A percentile compares a stretch with the other conserved stretches of the same genome.
These are phyloP conservation scores for Asparagopsis taxiformis DNA, from an alignment of 31 red algal genomes.

Conservation along the genomic window DNA sequence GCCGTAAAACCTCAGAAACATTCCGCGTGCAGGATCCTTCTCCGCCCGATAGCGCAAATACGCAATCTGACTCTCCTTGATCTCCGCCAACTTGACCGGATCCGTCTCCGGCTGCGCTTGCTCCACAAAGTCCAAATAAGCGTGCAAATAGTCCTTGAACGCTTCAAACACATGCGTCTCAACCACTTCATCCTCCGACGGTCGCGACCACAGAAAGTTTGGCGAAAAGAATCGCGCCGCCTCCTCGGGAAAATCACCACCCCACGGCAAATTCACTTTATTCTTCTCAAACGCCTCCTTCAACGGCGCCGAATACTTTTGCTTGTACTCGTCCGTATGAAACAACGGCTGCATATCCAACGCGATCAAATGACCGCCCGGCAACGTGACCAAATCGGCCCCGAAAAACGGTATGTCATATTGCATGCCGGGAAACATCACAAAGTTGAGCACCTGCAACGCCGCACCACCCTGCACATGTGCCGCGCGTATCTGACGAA, in stretches of 20 bases:
- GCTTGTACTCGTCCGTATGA: conserved; percentile 74
- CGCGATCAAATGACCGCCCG: conserved; percentile 94
- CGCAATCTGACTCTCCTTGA: conserved; percentile 81
- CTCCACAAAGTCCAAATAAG: conserved; percentile 81
- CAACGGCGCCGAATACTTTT: conserved; percentile 57
- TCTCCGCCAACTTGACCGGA: conserved; percentile 48
- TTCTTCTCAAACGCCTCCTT: conserved; percentile 66
- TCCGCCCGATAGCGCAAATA: conserved; percentile 90
- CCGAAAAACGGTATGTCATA: conserved; percentile 95
- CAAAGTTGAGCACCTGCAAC: conserved; percentile 95
- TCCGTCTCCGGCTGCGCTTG: conserved; percentile 59
- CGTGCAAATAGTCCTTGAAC: conserved; percentile 92
- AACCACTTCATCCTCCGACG: conserved; percentile 75
- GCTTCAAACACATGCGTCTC: conserved; percentile 83
- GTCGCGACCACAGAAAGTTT: conserved; percentile 82
- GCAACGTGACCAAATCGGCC: conserved; percentile 93
- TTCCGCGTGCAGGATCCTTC: conserved; percentile 94
- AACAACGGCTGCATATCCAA: conserved; percentile 98
- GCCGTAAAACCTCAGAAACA: conserved; percentile 95
- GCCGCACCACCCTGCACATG: conserved; percentile 86
- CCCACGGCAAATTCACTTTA: conserved; percentile 78
- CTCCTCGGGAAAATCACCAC: conserved; percentile 93
- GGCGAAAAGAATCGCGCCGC: conserved; percentile 90
- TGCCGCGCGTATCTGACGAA: conserved; percentile 90
- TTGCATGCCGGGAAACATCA: conserved; percentile 87